Evolutionary conservation across 768 basidiomycete genomes (phyloP).

Genomic region (Suillus cothurnatus): DNA sequence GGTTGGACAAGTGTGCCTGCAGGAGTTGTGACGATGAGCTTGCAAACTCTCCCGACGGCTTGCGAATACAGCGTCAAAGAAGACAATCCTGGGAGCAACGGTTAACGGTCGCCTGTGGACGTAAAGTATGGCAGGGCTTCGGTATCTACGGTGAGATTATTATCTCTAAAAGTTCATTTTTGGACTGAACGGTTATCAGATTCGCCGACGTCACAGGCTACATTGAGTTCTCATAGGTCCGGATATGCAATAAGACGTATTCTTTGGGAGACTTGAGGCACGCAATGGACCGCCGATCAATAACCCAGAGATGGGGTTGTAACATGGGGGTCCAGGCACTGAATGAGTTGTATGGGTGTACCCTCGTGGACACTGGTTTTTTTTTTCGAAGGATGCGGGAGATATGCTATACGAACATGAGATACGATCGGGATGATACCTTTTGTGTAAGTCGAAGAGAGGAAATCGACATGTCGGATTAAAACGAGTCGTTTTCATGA

Average conservation of each 20-base stretch:
- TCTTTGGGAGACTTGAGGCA: slow-evolving; percentile 16
- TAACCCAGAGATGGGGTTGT: background rate
- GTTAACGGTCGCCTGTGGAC: background rate
- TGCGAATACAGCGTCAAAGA: background rate
- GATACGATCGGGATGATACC: slow-evolving; percentile 17
- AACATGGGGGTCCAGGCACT: slow-evolving; percentile 14
- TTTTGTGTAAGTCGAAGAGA: slow-evolving; percentile 8
- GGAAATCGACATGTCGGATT: slow-evolving; percentile 15
- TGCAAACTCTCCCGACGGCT: background rate
- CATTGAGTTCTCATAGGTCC: slow-evolving; percentile 1
- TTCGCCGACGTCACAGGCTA: background rate
- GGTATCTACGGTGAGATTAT: background rate
- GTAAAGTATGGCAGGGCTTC: background rate
- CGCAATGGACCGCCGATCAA: slow-evolving; percentile 2
- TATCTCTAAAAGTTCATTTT: background rate
- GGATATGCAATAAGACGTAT: background rate
- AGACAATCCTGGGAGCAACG: background rate
- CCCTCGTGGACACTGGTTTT: background rate
- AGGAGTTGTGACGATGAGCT: background rate
- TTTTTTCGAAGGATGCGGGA: slow-evolving; percentile 15
- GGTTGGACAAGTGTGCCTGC: background rate
- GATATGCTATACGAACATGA: slow-evolving; percentile 21
- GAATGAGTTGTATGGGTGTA: background rate
- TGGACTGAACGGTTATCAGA: background rate
- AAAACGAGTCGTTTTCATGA: slow-evolving; percentile 13